A percentile compares a stretch with the other conserved stretches of the same genome.
Conservation (phyloP, 495 filamentous ascomycete species). For the Daldinia decipiens region DNA sequence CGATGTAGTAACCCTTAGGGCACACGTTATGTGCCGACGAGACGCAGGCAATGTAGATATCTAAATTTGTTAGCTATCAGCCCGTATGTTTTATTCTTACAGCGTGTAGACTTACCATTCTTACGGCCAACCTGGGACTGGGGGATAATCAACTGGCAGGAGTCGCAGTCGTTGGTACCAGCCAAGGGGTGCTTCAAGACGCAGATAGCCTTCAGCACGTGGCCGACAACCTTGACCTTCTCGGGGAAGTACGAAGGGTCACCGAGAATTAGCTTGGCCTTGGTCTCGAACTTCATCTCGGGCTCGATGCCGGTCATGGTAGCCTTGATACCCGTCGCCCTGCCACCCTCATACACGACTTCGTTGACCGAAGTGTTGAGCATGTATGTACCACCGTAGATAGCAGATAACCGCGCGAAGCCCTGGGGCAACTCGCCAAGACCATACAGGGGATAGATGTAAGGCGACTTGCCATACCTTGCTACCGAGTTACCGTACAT, state of each 20-base stretch:
- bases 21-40: constrained; percentile 97
- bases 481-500: constrained; percentile 98
- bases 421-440: constrained; percentile 97
- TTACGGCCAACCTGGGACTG: constrained; percentile 95
- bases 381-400: constrained; percentile 99
- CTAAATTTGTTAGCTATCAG: constrained; percentile 54
- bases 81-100: neutral
- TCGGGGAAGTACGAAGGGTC: constrained; percentile 96
- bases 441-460: constrained; percentile 98
- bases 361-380: constrained; percentile 95
- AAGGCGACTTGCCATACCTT: constrained; percentile 97
- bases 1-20: constrained; percentile 98
- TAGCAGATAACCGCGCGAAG: constrained; percentile 95
- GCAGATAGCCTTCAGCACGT: constrained; percentile 95
- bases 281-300: constrained; percentile 94
- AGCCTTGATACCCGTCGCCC: constrained; percentile 93
- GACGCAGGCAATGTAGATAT: constrained; percentile 98
- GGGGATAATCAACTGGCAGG: constrained; percentile 95
- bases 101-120: constrained; percentile 71
- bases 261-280: constrained; percentile 93
- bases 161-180: constrained; percentile 87
- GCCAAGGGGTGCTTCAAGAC: constrained; percentile 94
- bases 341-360: constrained; percentile 79
- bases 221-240: constrained; percentile 86
- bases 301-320: constrained; percentile 89